phyloP scores from a whole-genome alignment of 495 filamentous ascomycete genomes.

The Penicillium coprophilum region DNA sequence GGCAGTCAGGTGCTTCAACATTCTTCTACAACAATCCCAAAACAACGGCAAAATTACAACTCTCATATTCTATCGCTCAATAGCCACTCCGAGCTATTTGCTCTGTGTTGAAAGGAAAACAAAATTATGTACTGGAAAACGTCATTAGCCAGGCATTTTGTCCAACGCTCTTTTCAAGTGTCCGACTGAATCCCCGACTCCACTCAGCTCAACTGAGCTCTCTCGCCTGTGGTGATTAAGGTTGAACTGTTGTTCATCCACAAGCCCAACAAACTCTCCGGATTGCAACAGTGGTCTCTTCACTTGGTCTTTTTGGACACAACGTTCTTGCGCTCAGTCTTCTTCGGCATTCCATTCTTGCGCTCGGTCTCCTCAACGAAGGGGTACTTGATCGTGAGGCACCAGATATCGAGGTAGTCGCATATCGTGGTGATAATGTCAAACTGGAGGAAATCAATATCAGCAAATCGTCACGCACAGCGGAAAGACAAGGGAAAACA shows the following conservation, averaged over 20 bases:
- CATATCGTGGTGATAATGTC: slow-evolving; percentile 97
- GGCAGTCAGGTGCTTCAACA: slow-evolving; percentile 23
- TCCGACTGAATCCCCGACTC: slow-evolving; percentile 6
- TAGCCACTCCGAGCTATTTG: not conserved
- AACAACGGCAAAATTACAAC: slow-evolving; percentile 2
- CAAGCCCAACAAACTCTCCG: not conserved
- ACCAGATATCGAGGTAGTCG: slow-evolving; percentile 98
- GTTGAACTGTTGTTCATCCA: slow-evolving; percentile 23
- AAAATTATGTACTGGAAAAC: slow-evolving; percentile 15
- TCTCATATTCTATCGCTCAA: slow-evolving; percentile 14
- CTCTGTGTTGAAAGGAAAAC: slow-evolving; percentile 8
- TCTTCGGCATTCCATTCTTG: slow-evolving; percentile 33
- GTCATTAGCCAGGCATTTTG: slow-evolving; percentile 9
- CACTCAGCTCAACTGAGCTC: slow-evolving; percentile 15
- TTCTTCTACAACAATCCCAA: slow-evolving; percentile 7
- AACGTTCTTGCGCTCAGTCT: slow-evolving; percentile 26
- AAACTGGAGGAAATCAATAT: slow-evolving; percentile 39
- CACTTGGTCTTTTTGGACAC: slow-evolving; percentile 37
- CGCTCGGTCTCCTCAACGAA: slow-evolving; percentile 34
- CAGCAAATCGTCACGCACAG: not conserved
- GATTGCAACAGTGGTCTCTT: not conserved
- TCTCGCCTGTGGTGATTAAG: slow-evolving; percentile 18
- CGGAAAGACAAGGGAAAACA: slow-evolving; percentile 20
- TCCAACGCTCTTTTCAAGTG: slow-evolving; percentile 1
- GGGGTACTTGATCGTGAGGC: slow-evolving; percentile 85